Evolutionary conservation across 306 rosid species (phyloP), one percentile per base, ranked within the genome.

Genomic region (Fragaria iinumae): DNA sequence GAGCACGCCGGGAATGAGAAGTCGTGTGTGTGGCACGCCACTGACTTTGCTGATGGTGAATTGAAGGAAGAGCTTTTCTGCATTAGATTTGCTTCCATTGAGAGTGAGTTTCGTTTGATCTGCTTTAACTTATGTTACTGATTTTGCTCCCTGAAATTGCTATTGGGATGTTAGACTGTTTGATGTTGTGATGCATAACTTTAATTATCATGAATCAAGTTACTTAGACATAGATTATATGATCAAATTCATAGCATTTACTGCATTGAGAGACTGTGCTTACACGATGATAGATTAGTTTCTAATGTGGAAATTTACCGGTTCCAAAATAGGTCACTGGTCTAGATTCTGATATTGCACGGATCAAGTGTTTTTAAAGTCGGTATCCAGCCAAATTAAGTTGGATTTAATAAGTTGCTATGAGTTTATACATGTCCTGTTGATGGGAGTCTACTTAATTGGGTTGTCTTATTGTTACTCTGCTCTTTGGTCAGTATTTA

Each of bases 1-100:
- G 98, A 96, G 81, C 99, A 96, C 80, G 97, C 97, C 67, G 99
- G 99, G 23, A 96, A 92, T 71, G 98, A 96, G 56, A 96, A 96
- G 72, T 96, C 93, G 0, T 96, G 94, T 44, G 99, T 96, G 52
- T 92, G 99, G 99, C 99, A 96, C 65, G 99, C 99, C 0, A 87
- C 89, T 76, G 99, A 96, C 70, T 96, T 83, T 53, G 98, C 99
- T 39, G 98, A 92, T 74, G 99, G 99, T 27, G 96, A 96, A 89
- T 89, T 92, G 80, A 96, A 92, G 86, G 90, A 89, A 49, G 99
- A 96, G 79, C 96, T 96, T 76, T 96, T 96, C 90, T 96, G 98
- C 76, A 96, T 96, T 79, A 87, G 99, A 79, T 96, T 96, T 62
- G 88, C 97, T 25, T 89, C 99, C 0, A 84, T 96, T 85, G 99